Evolutionary conservation across 2,329 filamentous ascomycete species (phyloP).

Genomic region (Helotiales sp.): DNA sequence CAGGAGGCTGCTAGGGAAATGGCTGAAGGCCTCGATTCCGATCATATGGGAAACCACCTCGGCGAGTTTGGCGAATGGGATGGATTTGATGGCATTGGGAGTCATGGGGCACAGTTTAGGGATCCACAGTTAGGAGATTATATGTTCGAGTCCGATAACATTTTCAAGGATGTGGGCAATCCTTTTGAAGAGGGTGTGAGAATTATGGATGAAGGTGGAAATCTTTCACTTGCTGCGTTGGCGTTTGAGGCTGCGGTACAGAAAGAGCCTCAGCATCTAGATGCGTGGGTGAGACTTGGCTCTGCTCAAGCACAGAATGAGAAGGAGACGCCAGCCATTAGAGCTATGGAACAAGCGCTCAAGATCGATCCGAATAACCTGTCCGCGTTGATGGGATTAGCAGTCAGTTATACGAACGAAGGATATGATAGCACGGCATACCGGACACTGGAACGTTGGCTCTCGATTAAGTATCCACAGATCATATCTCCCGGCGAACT

Average conservation of each 20-base stretch:
- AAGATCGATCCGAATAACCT: constrained; percentile 86
- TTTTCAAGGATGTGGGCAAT: constrained; percentile 77
- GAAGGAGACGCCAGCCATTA: constrained; percentile 94
- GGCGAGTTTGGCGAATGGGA: constrained; percentile 82
- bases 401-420: constrained; percentile 97
- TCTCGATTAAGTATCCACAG: constrained; percentile 89
- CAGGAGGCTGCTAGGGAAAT: constrained; percentile 69
- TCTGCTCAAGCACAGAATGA: constrained; percentile 96
- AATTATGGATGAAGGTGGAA: constrained; percentile 91
- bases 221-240: constrained; percentile 87
- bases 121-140: constrained; percentile 87
- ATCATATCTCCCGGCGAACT: constrained; percentile 70
- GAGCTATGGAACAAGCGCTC: constrained; percentile 86
- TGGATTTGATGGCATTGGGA: constrained; percentile 67
- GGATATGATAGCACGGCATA: constrained; percentile 97
- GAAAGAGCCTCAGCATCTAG: constrained; percentile 81
- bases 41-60: constrained; percentile 63
- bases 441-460: constrained; percentile 92
- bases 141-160: constrained; percentile 91
- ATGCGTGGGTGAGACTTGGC: constrained; percentile 92
- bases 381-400: constrained; percentile 88
- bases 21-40: constrained; percentile 57
- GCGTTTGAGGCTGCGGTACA: constrained; percentile 96
- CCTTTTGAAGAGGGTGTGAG: constrained; percentile 91
- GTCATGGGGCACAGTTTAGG: constrained; percentile 60